Percentiles rank a stretch among this genome's conserved stretches.
Conservation (phyloP, 169 alveolate species). For the Eimeria praecox region DNA sequence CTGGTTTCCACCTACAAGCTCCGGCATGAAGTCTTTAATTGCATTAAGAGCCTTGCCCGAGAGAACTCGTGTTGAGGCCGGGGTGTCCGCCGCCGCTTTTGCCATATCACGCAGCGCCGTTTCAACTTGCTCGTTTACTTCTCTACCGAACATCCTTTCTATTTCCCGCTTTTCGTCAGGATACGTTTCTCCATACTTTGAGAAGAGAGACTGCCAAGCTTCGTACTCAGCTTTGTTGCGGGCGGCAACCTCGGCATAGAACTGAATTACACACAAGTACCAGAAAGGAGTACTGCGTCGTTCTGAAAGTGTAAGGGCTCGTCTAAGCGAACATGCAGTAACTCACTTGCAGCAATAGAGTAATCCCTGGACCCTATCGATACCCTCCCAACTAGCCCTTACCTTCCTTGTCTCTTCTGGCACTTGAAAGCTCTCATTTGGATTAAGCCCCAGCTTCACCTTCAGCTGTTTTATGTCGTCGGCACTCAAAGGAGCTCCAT, state of each 20-base stretch:
- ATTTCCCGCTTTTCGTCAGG: conserved; percentile 85
- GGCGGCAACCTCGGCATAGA: conserved; percentile 80
- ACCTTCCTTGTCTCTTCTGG: conserved; percentile 85
- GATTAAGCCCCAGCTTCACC: conserved; percentile 84
- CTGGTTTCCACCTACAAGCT: conserved; percentile 76
- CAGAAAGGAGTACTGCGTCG: neutral
- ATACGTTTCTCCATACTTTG: conserved; percentile 80
- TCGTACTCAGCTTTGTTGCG: conserved; percentile 82
- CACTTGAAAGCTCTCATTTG: conserved; percentile 86
- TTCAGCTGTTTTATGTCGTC: conserved; percentile 88
- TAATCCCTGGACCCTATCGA: neutral
- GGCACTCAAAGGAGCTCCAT: conserved; percentile 90
- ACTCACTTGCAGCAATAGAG: neutral
- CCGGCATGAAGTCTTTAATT: conserved; percentile 83
- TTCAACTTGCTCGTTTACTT: conserved; percentile 33
- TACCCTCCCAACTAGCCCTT: neutral
- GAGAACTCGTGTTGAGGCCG: conserved; percentile 72
- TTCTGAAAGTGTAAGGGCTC: neutral
- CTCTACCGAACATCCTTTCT: conserved; percentile 63
- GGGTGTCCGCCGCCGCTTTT: conserved; percentile 56
- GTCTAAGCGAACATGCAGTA: neutral
- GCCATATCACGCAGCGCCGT: conserved; percentile 54
- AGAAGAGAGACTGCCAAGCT: conserved; percentile 85
- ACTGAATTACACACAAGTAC: conserved; percentile 24
- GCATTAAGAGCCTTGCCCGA: conserved; percentile 78